Base-by-base conservation (phyloP, 139 green algal species). In the Haematococcus lacustris region DNA sequence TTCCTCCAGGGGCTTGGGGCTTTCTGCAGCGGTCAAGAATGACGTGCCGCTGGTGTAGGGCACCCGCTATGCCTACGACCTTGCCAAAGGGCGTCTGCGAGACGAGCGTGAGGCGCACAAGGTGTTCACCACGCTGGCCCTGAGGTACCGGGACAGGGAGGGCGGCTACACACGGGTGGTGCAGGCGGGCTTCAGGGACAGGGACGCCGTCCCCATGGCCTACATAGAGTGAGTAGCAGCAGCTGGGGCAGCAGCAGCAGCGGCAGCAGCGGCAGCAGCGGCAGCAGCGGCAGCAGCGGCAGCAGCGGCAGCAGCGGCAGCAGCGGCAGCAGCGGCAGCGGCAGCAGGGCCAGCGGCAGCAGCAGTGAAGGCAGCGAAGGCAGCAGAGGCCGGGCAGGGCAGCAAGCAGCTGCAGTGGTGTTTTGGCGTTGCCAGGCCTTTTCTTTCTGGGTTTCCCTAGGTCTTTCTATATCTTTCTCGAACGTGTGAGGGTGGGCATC, bases 161-260 rank as follows among this genome's bases (percentile, higher is more conserved):
- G 94, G 94, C 5, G 94, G 94, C 41, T 98, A 97, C 83, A 97
- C 93, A 1, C 78, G 93, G 7, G 80, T 98, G 6, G 72, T 97
- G 43, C 81, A 78, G 23, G 89, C 88, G 0, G 71, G 90, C 2
- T 75, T 81, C 53, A 76, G 93, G 3, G 53, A 78, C 7, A 78
- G 82, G 28, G 93, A 98, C 66, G 82, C 90, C 7, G 91, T 91
- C 32, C 80, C 87, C 28, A 92, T 97, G 82, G 93, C 93, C 0
- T 94, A 89, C 77, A 93, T 98, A 32, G 93, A 98, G 85, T 96
- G 64, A 83, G 85, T 78, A 32, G 35, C 1, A 25, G 1, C n/a
- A 7, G 33, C 13, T 28, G n/a, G n/a, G n/a, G n/a, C n/a, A n/a
- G n/a, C n/a, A n/a, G n/a, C n/a, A n/a, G n/a, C n/a, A n/a, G n/a